Conservation (phyloP, 768 basidiomycete species). For the Mycena venus region DNA sequence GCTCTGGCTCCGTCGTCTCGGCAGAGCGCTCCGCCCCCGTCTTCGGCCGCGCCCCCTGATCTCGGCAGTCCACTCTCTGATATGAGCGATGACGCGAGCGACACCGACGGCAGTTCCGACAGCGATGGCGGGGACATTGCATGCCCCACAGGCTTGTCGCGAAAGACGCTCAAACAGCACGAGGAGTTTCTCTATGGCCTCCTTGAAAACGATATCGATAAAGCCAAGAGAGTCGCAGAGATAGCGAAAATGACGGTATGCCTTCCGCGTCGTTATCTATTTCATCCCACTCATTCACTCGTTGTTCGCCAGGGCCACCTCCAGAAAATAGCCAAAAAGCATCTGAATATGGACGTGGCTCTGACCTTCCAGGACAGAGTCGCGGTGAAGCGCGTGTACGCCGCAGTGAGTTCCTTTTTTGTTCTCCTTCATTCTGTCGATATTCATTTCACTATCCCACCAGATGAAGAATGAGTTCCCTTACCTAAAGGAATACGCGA, state of each 20-base stretch:
- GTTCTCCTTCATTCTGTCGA: neutral
- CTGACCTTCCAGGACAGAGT: neutral
- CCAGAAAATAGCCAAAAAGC: neutral
- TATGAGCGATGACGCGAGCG: neutral
- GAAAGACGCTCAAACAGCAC: neutral
- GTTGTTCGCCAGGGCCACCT: neutral
- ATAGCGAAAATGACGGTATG: neutral
- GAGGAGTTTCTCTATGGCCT: neutral
- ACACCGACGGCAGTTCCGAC: neutral
- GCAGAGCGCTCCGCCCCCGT: neutral
- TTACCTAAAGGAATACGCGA: neutral
- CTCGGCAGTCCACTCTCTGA: neutral
- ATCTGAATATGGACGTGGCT: neutral
- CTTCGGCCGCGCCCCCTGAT: neutral
- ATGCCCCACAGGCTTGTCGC: neutral
- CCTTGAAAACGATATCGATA: no score
- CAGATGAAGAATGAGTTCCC: neutral
- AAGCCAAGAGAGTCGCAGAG: no score
- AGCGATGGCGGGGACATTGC: neutral
- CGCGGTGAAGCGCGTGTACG: neutral
- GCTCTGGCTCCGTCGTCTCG: neutral
- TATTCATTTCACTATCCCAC: neutral
- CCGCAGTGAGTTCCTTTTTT: neutral
- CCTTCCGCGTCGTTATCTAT: neutral
- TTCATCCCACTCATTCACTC: neutral